phyloP scores from a whole-genome alignment of 2,329 filamentous ascomycete genomes.

The Geosmithia putterillii region DNA sequence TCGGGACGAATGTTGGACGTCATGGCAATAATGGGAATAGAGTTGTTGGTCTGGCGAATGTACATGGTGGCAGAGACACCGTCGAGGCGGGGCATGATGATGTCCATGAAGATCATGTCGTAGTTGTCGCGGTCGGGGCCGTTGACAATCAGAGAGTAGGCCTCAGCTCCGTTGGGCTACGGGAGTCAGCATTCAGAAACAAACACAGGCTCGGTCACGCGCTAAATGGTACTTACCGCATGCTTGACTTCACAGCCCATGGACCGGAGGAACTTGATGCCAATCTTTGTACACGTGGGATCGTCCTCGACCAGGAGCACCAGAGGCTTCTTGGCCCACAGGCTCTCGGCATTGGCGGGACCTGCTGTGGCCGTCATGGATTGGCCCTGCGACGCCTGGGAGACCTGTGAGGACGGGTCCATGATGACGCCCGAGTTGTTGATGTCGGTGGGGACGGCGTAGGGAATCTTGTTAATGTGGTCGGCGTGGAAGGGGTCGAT shows the following conservation, averaged over 20 bases:
- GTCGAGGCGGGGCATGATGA: slow-evolving; percentile 95
- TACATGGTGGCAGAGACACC: slow-evolving; percentile 90
- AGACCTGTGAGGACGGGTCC: slow-evolving; percentile 23
- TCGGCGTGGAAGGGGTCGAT: slow-evolving; percentile 93
- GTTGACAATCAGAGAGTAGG: slow-evolving; percentile 67
- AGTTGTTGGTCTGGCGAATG: slow-evolving; percentile 74
- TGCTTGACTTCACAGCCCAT: slow-evolving; percentile 57
- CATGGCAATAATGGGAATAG: slow-evolving; percentile 91
- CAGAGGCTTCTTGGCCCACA: slow-evolving; percentile 46
- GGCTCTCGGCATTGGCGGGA: neutral
- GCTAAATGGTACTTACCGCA: slow-evolving; percentile 36
- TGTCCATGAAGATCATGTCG: slow-evolving; percentile 74
- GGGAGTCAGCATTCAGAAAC: neutral
- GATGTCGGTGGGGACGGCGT: slow-evolving; percentile 53
- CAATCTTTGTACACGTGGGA: slow-evolving; percentile 53
- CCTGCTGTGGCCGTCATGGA: slow-evolving; percentile 5
- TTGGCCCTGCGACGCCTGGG: slow-evolving; percentile 4
- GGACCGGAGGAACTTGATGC: slow-evolving; percentile 52
- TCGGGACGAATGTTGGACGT: slow-evolving; percentile 96
- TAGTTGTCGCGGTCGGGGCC: slow-evolving; percentile 31
- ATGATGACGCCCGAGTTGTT: slow-evolving; percentile 18
- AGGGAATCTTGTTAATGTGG: slow-evolving; percentile 89
- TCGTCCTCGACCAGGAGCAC: slow-evolving; percentile 87
- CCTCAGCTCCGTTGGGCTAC: slow-evolving; percentile 66
- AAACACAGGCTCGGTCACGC: no score